Base-by-base conservation (phyloP, 164 flowering plant genomes). In the Cinnamomum chago region DNA sequence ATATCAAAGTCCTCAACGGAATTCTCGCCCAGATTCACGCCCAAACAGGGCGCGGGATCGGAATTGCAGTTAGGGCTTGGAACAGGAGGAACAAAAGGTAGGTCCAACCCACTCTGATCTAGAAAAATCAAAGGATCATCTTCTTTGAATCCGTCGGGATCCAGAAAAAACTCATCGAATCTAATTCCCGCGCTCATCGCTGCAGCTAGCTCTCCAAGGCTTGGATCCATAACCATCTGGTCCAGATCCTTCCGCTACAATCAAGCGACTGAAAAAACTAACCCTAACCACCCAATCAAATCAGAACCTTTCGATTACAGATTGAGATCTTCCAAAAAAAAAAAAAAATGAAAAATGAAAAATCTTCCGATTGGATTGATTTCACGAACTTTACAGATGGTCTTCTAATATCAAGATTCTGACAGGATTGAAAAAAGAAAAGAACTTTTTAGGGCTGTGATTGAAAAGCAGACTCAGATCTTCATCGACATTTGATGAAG, bases 211-310 rank as follows among this genome's bases (percentile, higher is more conserved):
- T 78, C 83, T 30, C 72, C 55, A 1, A 77, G 69, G 20, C 78
- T 71, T 18, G 86, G 84, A 74, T 87, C 88, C 89, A 85, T 87
- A 68, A 71, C 78, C 86, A 85, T 83, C 76, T 74, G 79, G 12
- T 64, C 24, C 28, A 9, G 24, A 28, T 14, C 28, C 67, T 28
- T 22, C 27, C 5, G 10, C 67, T 4, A 64, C 24, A 28, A 64
- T 3, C 62, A 18, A n/a, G 2, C 2, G 11, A 6, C 14, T 12
- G 27, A 23, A 24, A 64, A 64, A 23, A 5, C 28, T 64, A 64
- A 64, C 67, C 67, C 67, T 64, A 64, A 40, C 47, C 47, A 40
- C 9, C 10, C 47, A 40, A 28, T 17, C n/a, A 58, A 9, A 58
- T 17, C 62, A 58, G 62, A 58, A 13, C n/a, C 62, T 58, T 58